Base-by-base conservation (phyloP, 176 grass and related monocot genomes). In the Carex scoparia region DNA sequence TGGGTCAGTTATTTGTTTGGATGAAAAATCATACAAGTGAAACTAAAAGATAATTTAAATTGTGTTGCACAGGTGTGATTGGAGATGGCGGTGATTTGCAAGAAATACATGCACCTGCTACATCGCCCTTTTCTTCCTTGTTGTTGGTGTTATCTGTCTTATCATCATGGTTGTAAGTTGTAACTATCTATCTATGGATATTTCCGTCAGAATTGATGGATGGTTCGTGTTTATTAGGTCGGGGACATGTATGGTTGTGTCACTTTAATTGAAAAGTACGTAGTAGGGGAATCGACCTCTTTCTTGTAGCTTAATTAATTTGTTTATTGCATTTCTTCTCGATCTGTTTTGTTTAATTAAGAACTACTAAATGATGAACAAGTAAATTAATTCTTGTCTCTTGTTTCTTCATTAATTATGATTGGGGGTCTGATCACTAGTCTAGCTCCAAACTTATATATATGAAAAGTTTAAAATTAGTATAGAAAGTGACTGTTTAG, bases 151-250 rank as follows among this genome's bases (percentile, higher is more conserved):
- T 44, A 77, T 55, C 46, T 55, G 72, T 77, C 72, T 78, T 57
- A 58, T 79, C 74, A 79, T 79, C 30, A 23, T 23, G 23, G 23
- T 23, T 23, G 23, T 23, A 23, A 23, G 6, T 79, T 79, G 28
- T 79, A 76, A 58, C 74, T 79, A 79, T 57, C 73, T 78, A 40
- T 40, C 44, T 46, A 79, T 79, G 44, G 70, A 13, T 79, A 79
- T 79, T 79, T 79, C 16, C 7, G 74, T 6, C 74, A 32, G 13
- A 58, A 57, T 79, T 79, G 30, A 35, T 79, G 74, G 14, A 35
- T 79, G 74, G 14, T 58, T 79, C 53, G 74, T 78, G 23, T 79
- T 79, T n/a, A 32, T 79, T 57, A 56, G 28, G 53, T 56, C 0
- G 49, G 74, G 53, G 53, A 79, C 53, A 35, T 58, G 30, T 30